phyloP scores from a whole-genome alignment of 139 green algal species.

The Spirogloea muscicola region DNA sequence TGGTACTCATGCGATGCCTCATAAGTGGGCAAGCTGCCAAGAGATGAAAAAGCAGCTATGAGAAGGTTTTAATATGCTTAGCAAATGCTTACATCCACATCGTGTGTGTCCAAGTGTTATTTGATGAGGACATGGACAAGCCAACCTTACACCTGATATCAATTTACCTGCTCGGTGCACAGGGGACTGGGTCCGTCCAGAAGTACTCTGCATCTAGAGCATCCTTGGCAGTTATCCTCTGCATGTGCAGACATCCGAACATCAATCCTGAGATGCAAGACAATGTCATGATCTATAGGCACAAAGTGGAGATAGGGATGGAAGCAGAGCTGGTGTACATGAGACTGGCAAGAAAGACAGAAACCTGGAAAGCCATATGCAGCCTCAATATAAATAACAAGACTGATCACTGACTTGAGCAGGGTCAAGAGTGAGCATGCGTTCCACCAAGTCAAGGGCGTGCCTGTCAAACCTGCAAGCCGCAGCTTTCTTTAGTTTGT shows the following conservation, averaged over 20 bases:
- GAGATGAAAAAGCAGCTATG: background rate
- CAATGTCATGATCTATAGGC: too few species aligned
- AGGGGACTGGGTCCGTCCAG: conserved; percentile 42
- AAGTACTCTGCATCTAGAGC: conserved; percentile 47
- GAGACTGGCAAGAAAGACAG: background rate
- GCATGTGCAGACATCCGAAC: too few species aligned
- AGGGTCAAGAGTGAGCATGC: conserved; percentile 46
- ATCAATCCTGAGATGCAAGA: too few species aligned
- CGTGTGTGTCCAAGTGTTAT: too few species aligned
- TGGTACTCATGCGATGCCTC: conserved; percentile 52
- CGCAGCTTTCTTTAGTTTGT: background rate
- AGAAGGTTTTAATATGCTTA: too few species aligned
- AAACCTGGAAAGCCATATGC: background rate
- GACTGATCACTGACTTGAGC: conserved; percentile 10
- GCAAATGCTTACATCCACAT: too few species aligned
- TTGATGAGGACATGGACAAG: too few species aligned
- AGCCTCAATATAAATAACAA: background rate
- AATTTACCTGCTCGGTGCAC: conserved; percentile 35
- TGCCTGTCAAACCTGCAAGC: conserved; percentile 30
- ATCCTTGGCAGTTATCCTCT: conserved; percentile 36
- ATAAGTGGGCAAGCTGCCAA: conserved; percentile 46
- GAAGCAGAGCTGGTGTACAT: too few species aligned
- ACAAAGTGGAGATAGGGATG: too few species aligned
- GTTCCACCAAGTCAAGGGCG: conserved; percentile 46
- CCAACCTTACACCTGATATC: too few species aligned